These are phyloP conservation scores for Psilocybe cubensis DNA, from an alignment of 768 basidiomycete genomes.

Conservation along the genomic window DNA sequence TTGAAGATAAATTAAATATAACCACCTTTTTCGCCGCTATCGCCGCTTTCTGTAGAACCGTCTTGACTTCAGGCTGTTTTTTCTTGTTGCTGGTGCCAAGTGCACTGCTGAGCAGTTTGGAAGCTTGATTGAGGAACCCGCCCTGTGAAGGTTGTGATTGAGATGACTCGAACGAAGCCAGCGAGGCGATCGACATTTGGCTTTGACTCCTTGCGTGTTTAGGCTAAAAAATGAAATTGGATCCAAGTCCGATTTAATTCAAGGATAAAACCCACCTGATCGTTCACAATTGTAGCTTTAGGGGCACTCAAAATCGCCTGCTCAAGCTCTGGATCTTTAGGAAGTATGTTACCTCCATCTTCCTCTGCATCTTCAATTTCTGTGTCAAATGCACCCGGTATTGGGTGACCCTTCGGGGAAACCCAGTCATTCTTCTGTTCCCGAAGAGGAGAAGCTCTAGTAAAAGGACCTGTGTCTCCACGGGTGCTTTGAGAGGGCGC, in stretches of 20 bases:
- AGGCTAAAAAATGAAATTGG: slow-evolving; percentile 9
- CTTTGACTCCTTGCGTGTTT: slow-evolving; percentile 48
- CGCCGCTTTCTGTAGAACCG: slow-evolving; percentile 76
- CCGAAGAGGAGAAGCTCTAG: slow-evolving; percentile 18
- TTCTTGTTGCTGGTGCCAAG: slow-evolving; percentile 69
- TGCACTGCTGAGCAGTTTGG: slow-evolving; percentile 67
- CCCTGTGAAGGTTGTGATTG: slow-evolving; percentile 56
- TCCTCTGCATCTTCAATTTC: slow-evolving; percentile 35
- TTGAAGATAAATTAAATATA: not conserved
- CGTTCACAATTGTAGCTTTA: slow-evolving; percentile 39
- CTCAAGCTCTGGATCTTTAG: slow-evolving; percentile 8
- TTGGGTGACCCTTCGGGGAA: slow-evolving; percentile 5
- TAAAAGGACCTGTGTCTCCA: slow-evolving; percentile 38
- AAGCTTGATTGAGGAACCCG: slow-evolving; percentile 74
- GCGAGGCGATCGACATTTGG: slow-evolving; percentile 58
- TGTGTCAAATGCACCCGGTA: slow-evolving; percentile 38
- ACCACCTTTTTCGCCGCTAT: slow-evolving; percentile 85
- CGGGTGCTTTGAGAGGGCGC: slow-evolving; percentile 61
- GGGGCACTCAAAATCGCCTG: slow-evolving; percentile 43
- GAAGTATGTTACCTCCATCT: slow-evolving; percentile 43
- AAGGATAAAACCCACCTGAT: slow-evolving; percentile 42
- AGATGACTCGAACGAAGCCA: slow-evolving; percentile 50
- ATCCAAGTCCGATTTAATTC: not conserved
- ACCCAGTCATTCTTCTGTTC: slow-evolving; percentile 8
- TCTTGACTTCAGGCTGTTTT: slow-evolving; percentile 77